Evolutionary conservation across 768 basidiomycete species (phyloP).

Genomic region (Lactarius evosmus): DNA sequence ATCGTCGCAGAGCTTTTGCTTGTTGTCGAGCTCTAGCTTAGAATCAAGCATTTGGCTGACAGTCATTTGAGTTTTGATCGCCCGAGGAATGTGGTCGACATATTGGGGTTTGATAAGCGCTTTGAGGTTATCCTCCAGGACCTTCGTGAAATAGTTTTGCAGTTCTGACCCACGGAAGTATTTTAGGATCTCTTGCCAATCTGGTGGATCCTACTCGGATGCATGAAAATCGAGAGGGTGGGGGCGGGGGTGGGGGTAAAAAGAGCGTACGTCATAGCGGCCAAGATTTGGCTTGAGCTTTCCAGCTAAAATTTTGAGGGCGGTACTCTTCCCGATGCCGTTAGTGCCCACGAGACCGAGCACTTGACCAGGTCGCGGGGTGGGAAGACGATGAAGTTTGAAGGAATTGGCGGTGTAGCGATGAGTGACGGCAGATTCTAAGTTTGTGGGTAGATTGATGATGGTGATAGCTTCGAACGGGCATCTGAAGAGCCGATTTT

Average conservation of each 20-base stretch:
- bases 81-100: constrained; percentile 96
- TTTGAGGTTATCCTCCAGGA: constrained; percentile 97
- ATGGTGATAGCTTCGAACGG: constrained; percentile 99
- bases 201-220: constrained; percentile 78
- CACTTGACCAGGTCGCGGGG: constrained; percentile 95
- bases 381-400: constrained; percentile 97
- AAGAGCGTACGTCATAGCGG: constrained; percentile 75
- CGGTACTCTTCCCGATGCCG: constrained; percentile 99
- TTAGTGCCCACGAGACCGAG: constrained; percentile 98
- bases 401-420: constrained; percentile 98
- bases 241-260: constrained; percentile 1
- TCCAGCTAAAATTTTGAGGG: constrained; percentile 93
- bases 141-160: constrained; percentile 99
- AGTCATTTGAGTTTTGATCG: constrained; percentile 86
- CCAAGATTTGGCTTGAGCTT: constrained; percentile 98
- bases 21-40: constrained; percentile 87
- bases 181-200: constrained; percentile 98
- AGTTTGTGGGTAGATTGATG: constrained; percentile 97
- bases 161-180: constrained; percentile 98
- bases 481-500: constrained; percentile 53
- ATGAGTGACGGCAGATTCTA: constrained; percentile 95
- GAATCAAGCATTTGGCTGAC: constrained; percentile 90
- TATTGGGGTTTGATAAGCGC: constrained; percentile 99
- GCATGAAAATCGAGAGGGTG: constrained; percentile 10
- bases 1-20: constrained; percentile 77